Base-by-base conservation (phyloP, 1,284 basidiomycete species). In the Waitea zeae region DNA sequence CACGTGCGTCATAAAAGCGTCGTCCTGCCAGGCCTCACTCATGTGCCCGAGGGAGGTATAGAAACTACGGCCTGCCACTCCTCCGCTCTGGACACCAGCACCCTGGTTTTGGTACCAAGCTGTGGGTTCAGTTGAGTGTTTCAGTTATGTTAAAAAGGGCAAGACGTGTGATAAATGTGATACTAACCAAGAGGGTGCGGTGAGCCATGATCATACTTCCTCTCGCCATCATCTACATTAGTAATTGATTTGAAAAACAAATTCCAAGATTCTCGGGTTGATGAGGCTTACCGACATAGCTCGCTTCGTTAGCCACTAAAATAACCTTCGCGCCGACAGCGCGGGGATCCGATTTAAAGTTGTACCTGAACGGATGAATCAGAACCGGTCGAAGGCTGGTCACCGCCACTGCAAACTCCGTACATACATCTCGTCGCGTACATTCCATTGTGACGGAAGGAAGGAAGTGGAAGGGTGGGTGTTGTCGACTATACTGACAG, bases 91-190 rank as follows among this genome's bases (percentile, higher is more conserved):
- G 3, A 63, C 63, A 1, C 75, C 77, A 13, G 68, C 63, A 5
- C 74, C 73, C 7, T 60, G 64, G 40, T 77, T 70, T 47, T 84
- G 80, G 51, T 65, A 86, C 83, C 83, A 88, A 12, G 83, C 82
- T n/a, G n/a, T n/a, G n/a, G n/a, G n/a, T n/a, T n/a, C n/a, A n/a
- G n/a, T n/a, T 77, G 47, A 12, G 35, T n/a, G 31, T 17, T 34
- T n/a, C 6, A 12, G 30, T 11, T 17, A 12, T 20, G 24, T 42
- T 18, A n/a, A 14, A 27, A 17, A 32, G 5, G n/a, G 31, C 15
- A 7, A 37, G 41, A 69, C 71, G 70, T 26, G 66, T 61, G n/a
- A n/a, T n/a, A n/a, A n/a, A n/a, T n/a, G n/a, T n/a, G n/a, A n/a
- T n/a, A n/a, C n/a, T n/a, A n/a, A n/a, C n/a, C n/a, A 11, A 17